These are phyloP conservation scores for Eucalyptus regnans DNA, from an alignment of 345 rosid species.

Conservation along the genomic window DNA sequence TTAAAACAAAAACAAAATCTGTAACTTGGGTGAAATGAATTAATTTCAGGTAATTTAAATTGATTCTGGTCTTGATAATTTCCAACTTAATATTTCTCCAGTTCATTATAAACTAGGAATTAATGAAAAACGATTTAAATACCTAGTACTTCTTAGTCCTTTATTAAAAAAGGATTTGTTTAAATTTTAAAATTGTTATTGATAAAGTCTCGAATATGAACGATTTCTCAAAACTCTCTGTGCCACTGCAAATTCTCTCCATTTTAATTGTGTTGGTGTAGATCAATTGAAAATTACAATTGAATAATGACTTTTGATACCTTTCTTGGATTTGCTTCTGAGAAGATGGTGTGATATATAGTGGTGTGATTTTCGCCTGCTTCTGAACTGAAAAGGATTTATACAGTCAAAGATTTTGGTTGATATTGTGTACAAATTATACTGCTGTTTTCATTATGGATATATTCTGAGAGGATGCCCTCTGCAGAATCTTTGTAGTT, in stretches of 20 bases:
- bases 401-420: neutral
- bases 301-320: neutral
- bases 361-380: neutral
- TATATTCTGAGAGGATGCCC: neutral
- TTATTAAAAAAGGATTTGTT: neutral
- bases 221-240: neutral
- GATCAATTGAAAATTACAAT: neutral
- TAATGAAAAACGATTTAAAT: neutral
- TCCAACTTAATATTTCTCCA: neutral
- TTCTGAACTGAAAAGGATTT: neutral
- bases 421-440: neutral
- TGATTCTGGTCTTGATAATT: neutral
- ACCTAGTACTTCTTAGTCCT: neutral
- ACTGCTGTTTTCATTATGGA: neutral
- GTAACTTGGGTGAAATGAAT: neutral
- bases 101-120: neutral
- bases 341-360: neutral
- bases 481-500: neutral
- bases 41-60: neutral
- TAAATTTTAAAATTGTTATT: neutral
- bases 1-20: neutral
- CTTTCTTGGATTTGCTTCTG: neutral
- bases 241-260: neutral
- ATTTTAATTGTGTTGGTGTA: neutral
- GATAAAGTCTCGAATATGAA: neutral